Conservation (phyloP, 495 filamentous ascomycete species). For the Daldinia caldariorum region DNA sequence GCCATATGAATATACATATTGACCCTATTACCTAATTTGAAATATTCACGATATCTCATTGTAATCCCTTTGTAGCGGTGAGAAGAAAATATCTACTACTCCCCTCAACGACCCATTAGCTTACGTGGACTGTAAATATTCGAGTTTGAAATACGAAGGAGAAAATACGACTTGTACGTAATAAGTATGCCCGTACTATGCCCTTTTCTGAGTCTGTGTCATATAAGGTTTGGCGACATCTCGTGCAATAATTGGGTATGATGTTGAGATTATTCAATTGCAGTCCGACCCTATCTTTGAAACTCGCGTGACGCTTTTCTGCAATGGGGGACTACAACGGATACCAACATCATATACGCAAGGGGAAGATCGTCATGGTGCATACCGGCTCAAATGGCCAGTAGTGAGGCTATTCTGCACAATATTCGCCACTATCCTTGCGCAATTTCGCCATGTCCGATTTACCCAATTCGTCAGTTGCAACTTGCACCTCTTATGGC, state of each 20-base stretch:
- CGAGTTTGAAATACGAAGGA: constrained; percentile 1
- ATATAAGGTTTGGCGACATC: constrained; percentile 34
- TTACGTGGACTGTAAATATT: constrained; percentile 1
- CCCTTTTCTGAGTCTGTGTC: constrained; percentile 14
- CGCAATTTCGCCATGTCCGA: constrained; percentile 24
- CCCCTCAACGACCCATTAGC: constrained; percentile 6
- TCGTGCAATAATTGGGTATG: constrained; percentile 26
- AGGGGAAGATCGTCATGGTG: constrained; percentile 5
- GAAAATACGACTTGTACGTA: constrained; percentile 8
- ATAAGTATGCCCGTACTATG: constrained; percentile 2
- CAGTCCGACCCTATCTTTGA: constrained; percentile 16
- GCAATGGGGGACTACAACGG: constrained; percentile 11
- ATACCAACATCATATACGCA: constrained; percentile 5
- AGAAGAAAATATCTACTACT: constrained; percentile 1
- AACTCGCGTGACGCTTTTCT: constrained; percentile 34
- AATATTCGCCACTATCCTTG: constrained; percentile 30
- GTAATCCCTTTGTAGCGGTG: constrained; percentile 16
- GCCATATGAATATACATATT: not conserved
- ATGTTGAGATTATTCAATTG: constrained; percentile 28
- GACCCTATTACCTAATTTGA: not conserved
- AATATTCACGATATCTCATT: not conserved
- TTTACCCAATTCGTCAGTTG: constrained; percentile 26
- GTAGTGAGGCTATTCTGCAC: constrained; percentile 7
- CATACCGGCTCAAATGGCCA: constrained; percentile 14
- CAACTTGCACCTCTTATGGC: constrained; percentile 26